Percentiles rank a stretch among this genome's conserved stretches.
These are phyloP conservation scores for Vitis hybrid DNA, from an alignment of 177 flowering plant species.

Conservation along the genomic window DNA sequence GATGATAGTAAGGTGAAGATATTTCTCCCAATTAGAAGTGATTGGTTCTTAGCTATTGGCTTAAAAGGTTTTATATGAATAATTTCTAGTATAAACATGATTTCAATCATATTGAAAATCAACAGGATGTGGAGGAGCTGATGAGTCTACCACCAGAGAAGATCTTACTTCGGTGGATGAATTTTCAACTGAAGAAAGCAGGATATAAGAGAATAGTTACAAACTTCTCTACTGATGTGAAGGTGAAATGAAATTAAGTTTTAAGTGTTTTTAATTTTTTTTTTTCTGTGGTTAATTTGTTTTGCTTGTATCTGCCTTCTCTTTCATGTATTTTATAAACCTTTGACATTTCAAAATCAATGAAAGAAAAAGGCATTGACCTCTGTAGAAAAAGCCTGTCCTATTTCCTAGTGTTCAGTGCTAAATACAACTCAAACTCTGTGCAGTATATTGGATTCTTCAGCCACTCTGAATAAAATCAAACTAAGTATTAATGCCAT, in stretches of 20 bases:
- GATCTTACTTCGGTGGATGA: constrained; percentile 90
- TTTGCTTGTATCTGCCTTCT: too few species aligned
- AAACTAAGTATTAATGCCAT: too few species aligned
- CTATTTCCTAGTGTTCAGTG: too few species aligned
- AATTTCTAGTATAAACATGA: neutral
- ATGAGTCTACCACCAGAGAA: constrained; percentile 91
- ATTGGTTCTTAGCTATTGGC: neutral
- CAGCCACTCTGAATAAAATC: too few species aligned
- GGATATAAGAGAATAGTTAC: constrained; percentile 67
- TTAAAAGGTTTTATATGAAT: neutral
- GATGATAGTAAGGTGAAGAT: constrained; percentile 74
- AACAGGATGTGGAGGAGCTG: constrained; percentile 89
- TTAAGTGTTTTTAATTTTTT: neutral
- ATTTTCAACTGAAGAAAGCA: constrained; percentile 83
- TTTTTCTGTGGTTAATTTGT: neutral
- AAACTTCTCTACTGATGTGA: constrained; percentile 89
- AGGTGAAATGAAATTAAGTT: constrained; percentile 43
- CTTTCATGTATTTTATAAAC: too few species aligned
- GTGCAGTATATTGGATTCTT: too few species aligned
- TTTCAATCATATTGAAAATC: constrained; percentile 4
- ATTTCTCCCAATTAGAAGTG: neutral
- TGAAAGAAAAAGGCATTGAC: too few species aligned
- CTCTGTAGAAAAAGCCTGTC: too few species aligned
- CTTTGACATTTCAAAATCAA: too few species aligned
- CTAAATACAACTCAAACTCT: too few species aligned